phyloP scores from a whole-genome alignment of 495 filamentous ascomycete species.

The Trypethelium eluteriae region DNA sequence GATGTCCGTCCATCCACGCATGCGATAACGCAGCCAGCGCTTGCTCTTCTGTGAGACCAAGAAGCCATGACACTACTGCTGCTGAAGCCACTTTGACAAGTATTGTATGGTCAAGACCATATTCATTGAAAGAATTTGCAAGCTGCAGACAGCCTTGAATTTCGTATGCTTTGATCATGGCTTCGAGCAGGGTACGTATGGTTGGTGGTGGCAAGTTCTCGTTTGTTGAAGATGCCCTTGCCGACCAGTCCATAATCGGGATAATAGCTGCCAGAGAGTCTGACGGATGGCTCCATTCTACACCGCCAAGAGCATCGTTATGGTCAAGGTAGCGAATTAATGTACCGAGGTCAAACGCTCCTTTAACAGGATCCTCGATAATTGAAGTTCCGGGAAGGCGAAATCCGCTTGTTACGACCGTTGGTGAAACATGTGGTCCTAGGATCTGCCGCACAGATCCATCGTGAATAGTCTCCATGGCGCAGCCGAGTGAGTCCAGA shows the following conservation, averaged over 20 bases:
- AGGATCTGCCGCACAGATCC: neutral
- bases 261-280: slow-evolving; percentile 43
- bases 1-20: slow-evolving; percentile 32
- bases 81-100: slow-evolving; percentile 42
- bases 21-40: neutral
- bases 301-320: slow-evolving; percentile 40
- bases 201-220: slow-evolving; percentile 21
- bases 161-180: slow-evolving; percentile 43
- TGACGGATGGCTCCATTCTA: slow-evolving; percentile 44
- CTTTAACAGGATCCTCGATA: slow-evolving; percentile 37
- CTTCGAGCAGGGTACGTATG: slow-evolving; percentile 28
- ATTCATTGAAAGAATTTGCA: slow-evolving; percentile 37
- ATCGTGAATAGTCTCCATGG: neutral
- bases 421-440: neutral
- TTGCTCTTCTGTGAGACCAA: slow-evolving; percentile 26
- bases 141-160: slow-evolving; percentile 42
- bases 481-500: neutral
- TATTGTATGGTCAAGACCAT: slow-evolving; percentile 43
- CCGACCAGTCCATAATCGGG: slow-evolving; percentile 36
- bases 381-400: slow-evolving; percentile 39
- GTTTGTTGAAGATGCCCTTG: slow-evolving; percentile 20
- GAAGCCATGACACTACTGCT: slow-evolving; percentile 36
- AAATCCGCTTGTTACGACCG: slow-evolving; percentile 31
- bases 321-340: slow-evolving; percentile 43
- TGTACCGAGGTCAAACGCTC: slow-evolving; percentile 41